These are phyloP conservation scores for Neopestalotiopsis rosae DNA, from an alignment of 2,329 filamentous ascomycete genomes.

Conservation along the genomic window DNA sequence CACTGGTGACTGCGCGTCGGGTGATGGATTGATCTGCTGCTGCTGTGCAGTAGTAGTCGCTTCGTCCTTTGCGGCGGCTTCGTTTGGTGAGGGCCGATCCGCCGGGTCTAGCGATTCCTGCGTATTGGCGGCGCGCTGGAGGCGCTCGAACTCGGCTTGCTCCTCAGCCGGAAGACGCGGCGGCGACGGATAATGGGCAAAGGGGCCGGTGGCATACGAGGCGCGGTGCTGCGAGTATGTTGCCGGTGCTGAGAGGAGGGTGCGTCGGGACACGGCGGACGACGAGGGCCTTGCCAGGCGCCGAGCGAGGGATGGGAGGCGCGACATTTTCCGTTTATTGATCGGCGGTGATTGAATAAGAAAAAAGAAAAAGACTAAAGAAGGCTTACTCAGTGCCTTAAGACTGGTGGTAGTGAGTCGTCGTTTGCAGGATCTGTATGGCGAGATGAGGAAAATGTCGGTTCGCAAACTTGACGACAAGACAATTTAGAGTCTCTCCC, in stretches of 20 bases:
- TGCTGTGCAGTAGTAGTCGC: not conserved
- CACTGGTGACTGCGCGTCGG: conserved; percentile 18
- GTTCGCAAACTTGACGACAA: not conserved
- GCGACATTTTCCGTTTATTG: not conserved
- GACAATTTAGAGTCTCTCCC: not conserved
- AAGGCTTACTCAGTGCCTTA: too few relatives aligned
- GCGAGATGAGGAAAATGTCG: not conserved
- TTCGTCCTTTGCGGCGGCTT: not conserved
- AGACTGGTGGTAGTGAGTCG: not conserved
- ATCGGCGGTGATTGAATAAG: not conserved
- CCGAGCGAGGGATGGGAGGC: conserved; percentile 8
- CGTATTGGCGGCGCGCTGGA: conserved; percentile 68
- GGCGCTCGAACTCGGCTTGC: conserved; percentile 68
- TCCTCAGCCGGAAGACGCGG: conserved; percentile 75
- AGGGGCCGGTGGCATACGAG: conserved; percentile 7
- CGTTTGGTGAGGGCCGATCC: conserved; percentile 16
- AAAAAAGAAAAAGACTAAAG: too few relatives aligned
- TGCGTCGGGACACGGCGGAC: not conserved
- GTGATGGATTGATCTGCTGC: conserved; percentile 5
- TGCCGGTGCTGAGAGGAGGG: not conserved
- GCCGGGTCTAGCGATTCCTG: conserved; percentile 38
- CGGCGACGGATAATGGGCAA: conserved; percentile 54
- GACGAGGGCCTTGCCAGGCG: not conserved
- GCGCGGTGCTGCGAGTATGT: not conserved
- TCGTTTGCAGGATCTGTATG: not conserved